A percentile compares a stretch with the other conserved stretches of the same genome.
These are phyloP conservation scores for Claviceps citrina DNA, from an alignment of 2,329 filamentous ascomycete genomes.

Conservation along the genomic window DNA sequence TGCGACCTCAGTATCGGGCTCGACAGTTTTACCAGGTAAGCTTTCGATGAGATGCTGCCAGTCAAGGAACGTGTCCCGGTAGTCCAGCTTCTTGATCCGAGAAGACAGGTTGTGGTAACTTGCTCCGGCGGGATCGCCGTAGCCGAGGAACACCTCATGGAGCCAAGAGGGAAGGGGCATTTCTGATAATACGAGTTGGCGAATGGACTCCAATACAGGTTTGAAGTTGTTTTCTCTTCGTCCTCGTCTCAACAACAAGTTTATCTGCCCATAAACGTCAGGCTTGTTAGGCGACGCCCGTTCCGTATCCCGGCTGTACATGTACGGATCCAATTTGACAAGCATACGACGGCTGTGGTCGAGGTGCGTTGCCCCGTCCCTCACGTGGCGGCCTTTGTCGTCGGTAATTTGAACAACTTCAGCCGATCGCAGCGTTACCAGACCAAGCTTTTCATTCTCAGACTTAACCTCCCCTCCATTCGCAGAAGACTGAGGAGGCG, in stretches of 20 bases:
- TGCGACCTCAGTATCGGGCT: slow-evolving; percentile 55
- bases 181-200: slow-evolving; percentile 68
- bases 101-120: slow-evolving; percentile 72
- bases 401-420: slow-evolving; percentile 77
- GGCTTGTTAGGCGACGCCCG: slow-evolving; percentile 48
- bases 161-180: slow-evolving; percentile 81
- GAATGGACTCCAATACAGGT: slow-evolving; percentile 80
- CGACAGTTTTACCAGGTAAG: slow-evolving; percentile 72
- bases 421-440: slow-evolving; percentile 62
- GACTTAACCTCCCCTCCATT: slow-evolving; percentile 33
- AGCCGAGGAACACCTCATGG: slow-evolving; percentile 93
- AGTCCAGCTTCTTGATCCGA: slow-evolving; percentile 66
- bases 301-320: slow-evolving; percentile 65
- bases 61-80: slow-evolving; percentile 84
- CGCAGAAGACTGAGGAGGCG: slow-evolving; percentile 31
- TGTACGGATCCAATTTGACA: slow-evolving; percentile 63
- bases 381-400: slow-evolving; percentile 61
- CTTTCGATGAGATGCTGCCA: slow-evolving; percentile 90
- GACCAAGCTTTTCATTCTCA: slow-evolving; percentile 45
- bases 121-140: slow-evolving; percentile 80
- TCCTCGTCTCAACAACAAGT: slow-evolving; percentile 68
- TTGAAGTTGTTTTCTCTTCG: slow-evolving; percentile 96
- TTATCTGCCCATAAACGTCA: slow-evolving; percentile 72
- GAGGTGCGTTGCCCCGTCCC: slow-evolving; percentile 42
- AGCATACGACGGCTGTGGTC: slow-evolving; percentile 61